Conservation (phyloP, 208 protist genomes). For the Acanthamoeba healyi region DNA sequence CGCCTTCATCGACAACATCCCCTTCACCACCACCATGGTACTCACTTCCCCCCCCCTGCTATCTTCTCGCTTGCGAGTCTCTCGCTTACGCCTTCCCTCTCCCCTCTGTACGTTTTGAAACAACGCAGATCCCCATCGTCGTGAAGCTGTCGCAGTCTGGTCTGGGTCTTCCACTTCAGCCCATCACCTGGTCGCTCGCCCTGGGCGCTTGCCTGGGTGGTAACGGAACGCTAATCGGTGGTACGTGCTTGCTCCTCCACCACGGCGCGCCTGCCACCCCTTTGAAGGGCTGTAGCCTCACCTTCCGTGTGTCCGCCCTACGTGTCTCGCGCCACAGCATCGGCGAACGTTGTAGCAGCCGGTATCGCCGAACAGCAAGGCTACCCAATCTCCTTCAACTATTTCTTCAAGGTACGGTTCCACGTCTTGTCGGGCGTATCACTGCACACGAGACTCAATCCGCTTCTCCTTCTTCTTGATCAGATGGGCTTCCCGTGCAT, state of each 20-base stretch:
- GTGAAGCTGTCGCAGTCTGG: constrained; percentile 76
- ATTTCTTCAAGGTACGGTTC: constrained; percentile 77
- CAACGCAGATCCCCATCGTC: constrained; percentile 72
- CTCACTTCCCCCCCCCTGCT: too few relatives aligned
- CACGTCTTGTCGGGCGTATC: not conserved
- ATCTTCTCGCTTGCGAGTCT: too few relatives aligned
- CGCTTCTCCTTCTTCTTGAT: not conserved
- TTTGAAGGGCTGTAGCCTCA: too few relatives aligned
- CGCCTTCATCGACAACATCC: constrained; percentile 76
- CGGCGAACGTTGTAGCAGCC: constrained; percentile 86
- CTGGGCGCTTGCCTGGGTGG: constrained; percentile 88
- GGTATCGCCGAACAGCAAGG: constrained; percentile 82
- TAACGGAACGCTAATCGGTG: constrained; percentile 89
- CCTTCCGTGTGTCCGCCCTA: not conserved
- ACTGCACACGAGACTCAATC: not conserved
- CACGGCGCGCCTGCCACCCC: too few relatives aligned
- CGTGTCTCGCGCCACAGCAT: constrained; percentile 29
- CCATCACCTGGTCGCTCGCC: constrained; percentile 87
- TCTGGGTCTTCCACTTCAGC: constrained; percentile 84
- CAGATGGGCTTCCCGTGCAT: constrained; percentile 85
- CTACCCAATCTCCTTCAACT: constrained; percentile 79
- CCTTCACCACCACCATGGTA: constrained; percentile 71
- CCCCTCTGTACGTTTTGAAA: too few relatives aligned
- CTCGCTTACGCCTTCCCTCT: too few relatives aligned
- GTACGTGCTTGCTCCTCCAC: not conserved